Evolutionary conservation across 306 rosid species (phyloP).

Genomic region (Styphnolobium japonicum): DNA sequence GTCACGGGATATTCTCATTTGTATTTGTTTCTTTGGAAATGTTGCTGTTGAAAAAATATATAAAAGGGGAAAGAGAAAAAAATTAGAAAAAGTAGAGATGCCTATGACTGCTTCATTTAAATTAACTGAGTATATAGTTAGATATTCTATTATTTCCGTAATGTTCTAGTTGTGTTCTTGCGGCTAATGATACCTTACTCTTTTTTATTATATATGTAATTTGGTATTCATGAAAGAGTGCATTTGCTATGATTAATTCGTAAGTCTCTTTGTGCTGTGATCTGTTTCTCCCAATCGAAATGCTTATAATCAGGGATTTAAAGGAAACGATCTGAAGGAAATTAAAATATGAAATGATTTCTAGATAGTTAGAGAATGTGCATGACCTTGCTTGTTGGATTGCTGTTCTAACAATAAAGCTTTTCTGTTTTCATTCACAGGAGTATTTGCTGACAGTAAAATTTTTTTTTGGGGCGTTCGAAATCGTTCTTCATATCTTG

Average conservation of each 20-base stretch:
- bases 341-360: background rate
- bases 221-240: background rate
- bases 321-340: background rate
- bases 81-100: background rate
- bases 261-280: background rate
- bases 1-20: background rate
- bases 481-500: background rate
- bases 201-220: background rate
- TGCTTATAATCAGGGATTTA: background rate
- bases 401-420: background rate
- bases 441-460: no score
- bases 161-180: background rate
- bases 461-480: background rate
- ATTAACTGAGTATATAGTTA: background rate
- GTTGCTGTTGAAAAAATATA: background rate
- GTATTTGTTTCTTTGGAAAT: background rate
- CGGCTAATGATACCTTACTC: background rate
- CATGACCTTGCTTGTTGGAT: background rate
- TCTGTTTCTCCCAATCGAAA: background rate
- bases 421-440: background rate
- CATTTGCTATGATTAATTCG: background rate
- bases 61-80: background rate
- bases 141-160: background rate
- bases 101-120: background rate
- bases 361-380: background rate